Evolutionary conservation across 306 rosid genomes (phyloP).

Genomic region (Fragaria nilgerrensis): DNA sequence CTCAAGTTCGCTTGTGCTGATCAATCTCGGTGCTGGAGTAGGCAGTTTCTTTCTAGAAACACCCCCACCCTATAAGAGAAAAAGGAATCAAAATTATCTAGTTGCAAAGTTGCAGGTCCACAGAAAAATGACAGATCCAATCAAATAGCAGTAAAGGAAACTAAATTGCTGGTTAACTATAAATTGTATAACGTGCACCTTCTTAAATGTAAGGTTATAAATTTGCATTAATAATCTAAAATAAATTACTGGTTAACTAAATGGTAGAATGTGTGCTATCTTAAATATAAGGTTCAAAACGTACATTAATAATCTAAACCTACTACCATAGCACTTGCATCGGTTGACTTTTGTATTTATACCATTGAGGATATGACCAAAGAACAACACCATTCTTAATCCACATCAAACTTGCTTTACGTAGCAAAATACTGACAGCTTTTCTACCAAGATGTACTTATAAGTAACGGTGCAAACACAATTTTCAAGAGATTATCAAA

Average conservation of each 20-base stretch:
- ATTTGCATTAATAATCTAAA: neutral
- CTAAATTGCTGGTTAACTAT: neutral
- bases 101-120: neutral
- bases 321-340: neutral
- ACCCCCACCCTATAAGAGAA: conserved; percentile 76
- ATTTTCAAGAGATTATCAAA: too few relatives aligned
- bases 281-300: too few relatives aligned
- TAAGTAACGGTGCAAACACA: too few relatives aligned
- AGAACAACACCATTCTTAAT: neutral
- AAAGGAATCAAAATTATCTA: conserved; percentile 3
- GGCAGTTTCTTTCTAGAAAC: conserved; percentile 49
- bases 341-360: neutral
- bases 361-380: too few relatives aligned
- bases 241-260: too few relatives aligned
- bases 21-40: conserved; percentile 78
- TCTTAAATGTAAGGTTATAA: neutral
- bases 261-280: too few relatives aligned
- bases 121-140: conserved; percentile 3
- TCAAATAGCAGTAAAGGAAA: neutral
- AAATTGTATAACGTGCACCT: neutral
- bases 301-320: neutral
- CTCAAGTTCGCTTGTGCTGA: conserved; percentile 93
- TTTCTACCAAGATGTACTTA: neutral
- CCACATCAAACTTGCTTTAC: neutral
- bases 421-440: neutral